Conservation (phyloP, 257 asterid genomes). For the Petrea volubilis region DNA sequence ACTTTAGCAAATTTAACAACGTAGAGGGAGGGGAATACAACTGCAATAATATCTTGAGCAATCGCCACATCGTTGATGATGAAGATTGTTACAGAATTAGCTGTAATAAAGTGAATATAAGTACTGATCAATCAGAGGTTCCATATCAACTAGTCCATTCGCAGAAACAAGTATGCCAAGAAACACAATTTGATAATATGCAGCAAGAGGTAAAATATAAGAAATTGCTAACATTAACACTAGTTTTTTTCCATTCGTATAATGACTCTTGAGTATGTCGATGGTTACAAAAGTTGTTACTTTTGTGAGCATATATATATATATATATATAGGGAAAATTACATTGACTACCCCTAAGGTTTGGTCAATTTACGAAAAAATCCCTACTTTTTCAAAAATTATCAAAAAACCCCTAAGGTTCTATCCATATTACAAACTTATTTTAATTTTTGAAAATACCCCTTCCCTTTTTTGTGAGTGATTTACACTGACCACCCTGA, state of each 20-base stretch:
- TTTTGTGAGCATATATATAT: too few species aligned
- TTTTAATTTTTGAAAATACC: too few species aligned
- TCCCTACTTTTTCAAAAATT: too few species aligned
- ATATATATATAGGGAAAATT: too few species aligned
- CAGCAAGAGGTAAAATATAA: constrained; percentile 31
- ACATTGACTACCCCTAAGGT: too few species aligned
- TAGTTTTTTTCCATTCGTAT: neutral
- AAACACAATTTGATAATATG: neutral
- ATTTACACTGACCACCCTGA: too few species aligned
- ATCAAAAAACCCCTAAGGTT: too few species aligned
- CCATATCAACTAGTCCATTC: constrained; percentile 9
- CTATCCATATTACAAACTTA: too few species aligned
- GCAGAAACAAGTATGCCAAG: neutral
- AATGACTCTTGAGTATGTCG: neutral
- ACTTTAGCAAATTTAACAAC: constrained; percentile 9
- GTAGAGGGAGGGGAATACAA: constrained; percentile 24
- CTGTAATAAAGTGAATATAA: neutral
- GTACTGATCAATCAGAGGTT: constrained; percentile 12
- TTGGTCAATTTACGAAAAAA: too few species aligned
- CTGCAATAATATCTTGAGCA: neutral
- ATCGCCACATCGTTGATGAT: neutral
- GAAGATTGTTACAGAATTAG: neutral
- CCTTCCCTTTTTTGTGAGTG: too few species aligned
- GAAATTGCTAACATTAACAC: neutral
- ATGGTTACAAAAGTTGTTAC: too few species aligned